Percentiles rank a stretch among this genome's conserved stretches.
Evolutionary conservation across 495 filamentous ascomycete genomes (phyloP).

Genomic region (Halenospora varia): DNA sequence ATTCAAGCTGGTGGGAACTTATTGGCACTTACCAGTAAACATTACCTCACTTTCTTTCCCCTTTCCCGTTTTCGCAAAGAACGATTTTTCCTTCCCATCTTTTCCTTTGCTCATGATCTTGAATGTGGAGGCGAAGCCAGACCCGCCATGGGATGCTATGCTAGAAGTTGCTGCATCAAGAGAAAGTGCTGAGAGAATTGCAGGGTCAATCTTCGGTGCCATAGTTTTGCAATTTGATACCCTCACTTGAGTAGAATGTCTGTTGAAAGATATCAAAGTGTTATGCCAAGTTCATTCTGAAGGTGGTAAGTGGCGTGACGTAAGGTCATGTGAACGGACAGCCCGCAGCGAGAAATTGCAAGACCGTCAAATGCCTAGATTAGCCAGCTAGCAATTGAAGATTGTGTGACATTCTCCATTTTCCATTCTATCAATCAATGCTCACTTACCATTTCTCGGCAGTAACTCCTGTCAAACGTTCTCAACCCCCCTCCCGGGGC

Average conservation of each 20-base stretch:
- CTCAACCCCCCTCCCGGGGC: too few relatives aligned
- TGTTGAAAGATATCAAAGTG: neutral
- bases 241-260: neutral
- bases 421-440: too few relatives aligned
- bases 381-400: too few relatives aligned
- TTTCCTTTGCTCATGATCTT: constrained; percentile 52
- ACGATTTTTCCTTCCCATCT: constrained; percentile 52
- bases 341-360: too few relatives aligned
- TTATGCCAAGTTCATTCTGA: neutral
- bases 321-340: neutral
- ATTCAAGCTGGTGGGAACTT: neutral
- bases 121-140: constrained; percentile 70
- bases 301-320: neutral
- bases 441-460: too few relatives aligned
- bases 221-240: constrained; percentile 20
- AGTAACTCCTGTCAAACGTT: too few relatives aligned
- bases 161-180: constrained; percentile 56
- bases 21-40: constrained; percentile 55
- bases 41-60: constrained; percentile 64
- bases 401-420: too few relatives aligned
- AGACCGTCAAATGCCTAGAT: too few relatives aligned
- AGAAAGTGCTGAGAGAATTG: constrained; percentile 61
- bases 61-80: constrained; percentile 78
- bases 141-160: constrained; percentile 61
- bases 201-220: constrained; percentile 45